phyloP scores from a whole-genome alignment of 371 early-diverging fungal species.

The Mucor mucedo region DNA sequence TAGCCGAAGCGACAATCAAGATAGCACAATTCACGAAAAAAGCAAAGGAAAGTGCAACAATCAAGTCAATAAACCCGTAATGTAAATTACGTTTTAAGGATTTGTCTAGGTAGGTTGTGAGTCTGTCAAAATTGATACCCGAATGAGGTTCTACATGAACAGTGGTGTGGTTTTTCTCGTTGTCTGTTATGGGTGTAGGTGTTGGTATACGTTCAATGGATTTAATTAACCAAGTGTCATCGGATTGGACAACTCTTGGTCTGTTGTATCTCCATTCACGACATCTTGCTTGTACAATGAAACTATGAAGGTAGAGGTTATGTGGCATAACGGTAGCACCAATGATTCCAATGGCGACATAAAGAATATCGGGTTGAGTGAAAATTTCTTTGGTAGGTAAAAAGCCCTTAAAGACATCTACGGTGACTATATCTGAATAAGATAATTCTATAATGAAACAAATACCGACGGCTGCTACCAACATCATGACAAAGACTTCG shows the following conservation, averaged over 20 bases:
- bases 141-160: neutral
- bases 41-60: conserved; percentile 75
- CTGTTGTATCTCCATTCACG: conserved; percentile 40
- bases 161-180: neutral
- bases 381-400: conserved; percentile 69
- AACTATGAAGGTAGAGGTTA: conserved; percentile 80
- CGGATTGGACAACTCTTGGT: conserved; percentile 28
- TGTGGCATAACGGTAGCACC: conserved; percentile 83
- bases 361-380: conserved; percentile 63
- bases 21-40: conserved; percentile 82
- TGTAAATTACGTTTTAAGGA: conserved; percentile 35
- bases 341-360: conserved; percentile 81
- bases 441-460: conserved; percentile 70
- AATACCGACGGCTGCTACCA: conserved; percentile 70
- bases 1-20: conserved; percentile 79
- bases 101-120: conserved; percentile 22
- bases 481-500: conserved; percentile 71
- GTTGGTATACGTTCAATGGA: neutral
- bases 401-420: conserved; percentile 70
- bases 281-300: conserved; percentile 67
- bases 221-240: conserved; percentile 21
- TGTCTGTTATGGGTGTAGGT: neutral
- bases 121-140: conserved; percentile 18
- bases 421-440: conserved; percentile 64
- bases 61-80: conserved; percentile 62